Evolutionary conservation across 1,139 yeast genomes (phyloP).

Genomic region (Ogataea hybrid): DNA sequence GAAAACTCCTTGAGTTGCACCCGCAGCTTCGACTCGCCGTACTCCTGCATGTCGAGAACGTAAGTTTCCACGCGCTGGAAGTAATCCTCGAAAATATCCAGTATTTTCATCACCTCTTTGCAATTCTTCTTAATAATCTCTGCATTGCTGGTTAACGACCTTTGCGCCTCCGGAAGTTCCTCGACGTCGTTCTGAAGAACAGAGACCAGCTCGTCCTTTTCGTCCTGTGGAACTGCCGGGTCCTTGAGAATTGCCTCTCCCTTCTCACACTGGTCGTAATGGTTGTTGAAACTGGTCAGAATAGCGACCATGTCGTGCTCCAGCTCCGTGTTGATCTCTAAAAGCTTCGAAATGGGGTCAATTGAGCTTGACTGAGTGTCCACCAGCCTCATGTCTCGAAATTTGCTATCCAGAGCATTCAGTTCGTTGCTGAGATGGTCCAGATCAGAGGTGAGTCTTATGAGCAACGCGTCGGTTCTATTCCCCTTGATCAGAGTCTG

Average conservation of each 20-base stretch:
- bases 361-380: conserved; percentile 11
- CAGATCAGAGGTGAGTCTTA: conserved; percentile 24
- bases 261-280: conserved; percentile 72
- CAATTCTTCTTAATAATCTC: conserved; percentile 31
- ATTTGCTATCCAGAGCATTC: conserved; percentile 20
- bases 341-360: conserved; percentile 22
- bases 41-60: conserved; percentile 19
- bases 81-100: conserved; percentile 26
- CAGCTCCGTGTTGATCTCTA: conserved; percentile 41
- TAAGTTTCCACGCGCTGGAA: conserved; percentile 28
- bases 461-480: conserved; percentile 24
- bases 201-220: conserved; percentile 35
- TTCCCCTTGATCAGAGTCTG: conserved; percentile 22
- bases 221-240: conserved; percentile 22
- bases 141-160: conserved; percentile 29
- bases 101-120: conserved; percentile 29
- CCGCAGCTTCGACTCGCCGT: conserved; percentile 20
- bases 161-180: conserved; percentile 39
- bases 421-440: conserved; percentile 22
- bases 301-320: conserved; percentile 72
- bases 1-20: conserved; percentile 23
- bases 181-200: conserved; percentile 39
- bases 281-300: conserved; percentile 71
- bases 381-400: conserved; percentile 14
- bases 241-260: conserved; percentile 35